A percentile compares a stretch with the other conserved stretches of the same genome.
Conservation (phyloP, 805 yeast genomes). For the Komagataella mondaviorum region DNA sequence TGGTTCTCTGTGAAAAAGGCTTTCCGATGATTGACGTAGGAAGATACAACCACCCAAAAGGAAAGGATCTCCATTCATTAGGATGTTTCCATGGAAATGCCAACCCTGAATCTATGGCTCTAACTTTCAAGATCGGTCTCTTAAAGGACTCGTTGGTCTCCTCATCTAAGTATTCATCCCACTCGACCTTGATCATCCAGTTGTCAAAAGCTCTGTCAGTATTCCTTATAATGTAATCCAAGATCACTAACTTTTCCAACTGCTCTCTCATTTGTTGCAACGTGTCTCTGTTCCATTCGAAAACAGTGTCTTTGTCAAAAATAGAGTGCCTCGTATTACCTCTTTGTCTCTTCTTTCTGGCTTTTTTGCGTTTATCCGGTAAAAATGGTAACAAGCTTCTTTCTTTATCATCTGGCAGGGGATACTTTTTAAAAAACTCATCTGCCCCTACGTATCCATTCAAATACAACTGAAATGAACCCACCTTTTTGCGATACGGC, state of each 20-base stretch:
- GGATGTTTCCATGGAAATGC: slow-evolving; percentile 78
- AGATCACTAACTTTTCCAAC: slow-evolving; percentile 53
- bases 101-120: slow-evolving; percentile 67
- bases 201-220: slow-evolving; percentile 67
- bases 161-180: slow-evolving; percentile 13
- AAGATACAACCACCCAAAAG: slow-evolving; percentile 65
- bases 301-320: slow-evolving; percentile 10
- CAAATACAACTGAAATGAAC: slow-evolving; percentile 55
- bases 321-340: not conserved
- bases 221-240: slow-evolving; percentile 62
- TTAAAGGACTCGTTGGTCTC: not conserved
- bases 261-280: slow-evolving; percentile 42
- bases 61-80: slow-evolving; percentile 70
- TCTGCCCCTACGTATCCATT: slow-evolving; percentile 48
- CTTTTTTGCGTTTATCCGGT: not conserved
- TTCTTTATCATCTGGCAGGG: slow-evolving; percentile 26
- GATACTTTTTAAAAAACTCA: slow-evolving; percentile 38
- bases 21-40: slow-evolving; percentile 53
- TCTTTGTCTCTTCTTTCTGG: not conserved
- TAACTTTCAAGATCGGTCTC: slow-evolving; percentile 34
- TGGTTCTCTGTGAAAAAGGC: slow-evolving; percentile 44
- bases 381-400: not conserved
- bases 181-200: slow-evolving; percentile 60
- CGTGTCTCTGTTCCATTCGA: slow-evolving; percentile 39
- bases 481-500: slow-evolving; percentile 34